Percentiles rank a stretch among this genome's conserved stretches.
Conservation (phyloP, 768 basidiomycete genomes). For the Auricularia auricula-judae region DNA sequence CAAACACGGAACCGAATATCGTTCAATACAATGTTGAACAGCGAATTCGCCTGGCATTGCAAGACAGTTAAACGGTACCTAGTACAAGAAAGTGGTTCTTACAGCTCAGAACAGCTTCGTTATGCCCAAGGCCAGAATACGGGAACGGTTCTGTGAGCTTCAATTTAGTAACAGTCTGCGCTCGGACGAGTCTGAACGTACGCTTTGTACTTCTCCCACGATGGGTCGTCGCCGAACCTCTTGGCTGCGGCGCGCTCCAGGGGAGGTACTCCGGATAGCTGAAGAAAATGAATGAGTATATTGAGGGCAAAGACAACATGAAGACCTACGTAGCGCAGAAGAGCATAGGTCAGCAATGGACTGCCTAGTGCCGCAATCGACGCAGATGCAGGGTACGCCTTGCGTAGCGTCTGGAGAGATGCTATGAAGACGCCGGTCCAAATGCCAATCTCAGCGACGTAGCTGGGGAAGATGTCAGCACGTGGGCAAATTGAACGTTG, state of each 20-base stretch:
- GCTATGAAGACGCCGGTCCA: conserved; percentile 52
- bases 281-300: conserved; percentile 4
- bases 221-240: conserved; percentile 41
- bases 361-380: conserved; percentile 40
- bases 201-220: conserved; percentile 52
- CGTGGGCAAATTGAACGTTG: neutral
- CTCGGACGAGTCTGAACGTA: conserved; percentile 15
- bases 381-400: conserved; percentile 16
- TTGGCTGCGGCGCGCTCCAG: conserved; percentile 49
- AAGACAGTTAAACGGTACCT: too few relatives aligned
- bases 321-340: conserved; percentile 38
- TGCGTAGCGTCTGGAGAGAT: conserved; percentile 40
- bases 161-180: too few relatives aligned
- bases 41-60: too few relatives aligned
- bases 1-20: too few relatives aligned
- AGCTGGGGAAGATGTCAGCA: conserved; percentile 29
- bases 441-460: conserved; percentile 60
- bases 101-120: conserved; percentile 3
- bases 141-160: conserved; percentile 19
- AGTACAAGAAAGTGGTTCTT: neutral
- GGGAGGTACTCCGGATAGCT: conserved; percentile 62
- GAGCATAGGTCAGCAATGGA: conserved; percentile 52
- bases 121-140: conserved; percentile 23
- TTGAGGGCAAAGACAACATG: neutral
- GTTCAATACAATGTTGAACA: too few relatives aligned